A percentile compares a stretch with the other conserved stretches of the same genome.
phyloP scores from a whole-genome alignment of 1,284 basidiomycete species.

The Mycosarcoma maydis region DNA sequence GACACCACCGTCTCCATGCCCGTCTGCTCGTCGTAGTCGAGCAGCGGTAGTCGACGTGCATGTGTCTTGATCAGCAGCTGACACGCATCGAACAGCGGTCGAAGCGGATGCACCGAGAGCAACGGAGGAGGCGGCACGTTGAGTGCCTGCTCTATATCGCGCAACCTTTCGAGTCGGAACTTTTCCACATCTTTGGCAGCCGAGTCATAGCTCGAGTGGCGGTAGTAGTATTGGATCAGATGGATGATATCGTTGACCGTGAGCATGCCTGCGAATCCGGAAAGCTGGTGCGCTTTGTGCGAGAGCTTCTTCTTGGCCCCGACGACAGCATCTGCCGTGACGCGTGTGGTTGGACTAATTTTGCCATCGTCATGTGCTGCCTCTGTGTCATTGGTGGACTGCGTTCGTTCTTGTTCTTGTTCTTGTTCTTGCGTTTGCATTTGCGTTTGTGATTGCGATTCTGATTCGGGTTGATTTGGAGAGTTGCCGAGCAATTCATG shows the following conservation, averaged over 20 bases:
- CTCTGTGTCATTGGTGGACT: too few species aligned
- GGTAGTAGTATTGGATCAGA: slow-evolving; percentile 65
- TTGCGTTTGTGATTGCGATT: background rate
- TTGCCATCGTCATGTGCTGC: too few species aligned
- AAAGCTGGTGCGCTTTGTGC: slow-evolving; percentile 37
- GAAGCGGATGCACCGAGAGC: slow-evolving; percentile 82
- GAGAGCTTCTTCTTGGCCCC: slow-evolving; percentile 2
- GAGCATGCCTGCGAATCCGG: slow-evolving; percentile 65
- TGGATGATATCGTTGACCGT: slow-evolving; percentile 67
- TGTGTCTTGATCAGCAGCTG: slow-evolving; percentile 92
- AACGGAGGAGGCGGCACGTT: slow-evolving; percentile 92
- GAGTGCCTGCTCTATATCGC: slow-evolving; percentile 89
- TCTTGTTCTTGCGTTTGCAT: too few species aligned
- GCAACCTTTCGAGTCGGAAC: slow-evolving; percentile 78
- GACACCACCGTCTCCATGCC: slow-evolving; percentile 94
- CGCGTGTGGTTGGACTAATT: too few species aligned
- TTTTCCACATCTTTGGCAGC: slow-evolving; percentile 91
- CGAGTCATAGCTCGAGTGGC: slow-evolving; percentile 75
- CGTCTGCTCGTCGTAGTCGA: slow-evolving; percentile 92
- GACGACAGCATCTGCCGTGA: too few species aligned
- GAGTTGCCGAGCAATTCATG: slow-evolving; percentile 22
- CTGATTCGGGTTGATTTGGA: slow-evolving; percentile 1
- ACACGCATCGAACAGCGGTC: slow-evolving; percentile 89
- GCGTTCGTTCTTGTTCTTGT: too few species aligned
- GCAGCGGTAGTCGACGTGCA: slow-evolving; percentile 89